A percentile compares a stretch with the other conserved stretches of the same genome.
These are phyloP conservation scores for Blastobotrys raffinosifermentans DNA, from an alignment of 1,139 yeast species.

Conservation along the genomic window DNA sequence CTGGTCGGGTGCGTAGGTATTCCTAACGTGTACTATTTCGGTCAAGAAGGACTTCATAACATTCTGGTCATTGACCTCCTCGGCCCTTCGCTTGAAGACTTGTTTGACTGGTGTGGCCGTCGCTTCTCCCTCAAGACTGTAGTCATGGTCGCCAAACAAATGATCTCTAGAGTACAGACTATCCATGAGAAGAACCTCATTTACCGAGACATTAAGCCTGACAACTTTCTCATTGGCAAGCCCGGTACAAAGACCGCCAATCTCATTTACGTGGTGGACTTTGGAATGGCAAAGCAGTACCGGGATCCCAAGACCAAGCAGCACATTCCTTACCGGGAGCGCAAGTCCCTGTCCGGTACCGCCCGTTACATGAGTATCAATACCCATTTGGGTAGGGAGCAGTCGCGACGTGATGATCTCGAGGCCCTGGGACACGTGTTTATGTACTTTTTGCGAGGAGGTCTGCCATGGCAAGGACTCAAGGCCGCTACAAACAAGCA, in stretches of 20 bases:
- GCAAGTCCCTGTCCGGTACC: constrained; percentile 93
- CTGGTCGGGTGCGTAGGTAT: constrained; percentile 79
- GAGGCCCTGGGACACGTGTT: constrained; percentile 94
- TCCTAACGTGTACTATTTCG: constrained; percentile 93
- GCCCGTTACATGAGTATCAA: constrained; percentile 95
- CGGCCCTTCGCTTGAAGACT: constrained; percentile 93
- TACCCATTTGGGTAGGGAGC: constrained; percentile 96
- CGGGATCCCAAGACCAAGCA: constrained; percentile 92
- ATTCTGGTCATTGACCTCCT: constrained; percentile 86
- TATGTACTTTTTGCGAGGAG: constrained; percentile 91
- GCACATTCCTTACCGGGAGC: constrained; percentile 85
- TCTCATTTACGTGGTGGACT: constrained; percentile 53
- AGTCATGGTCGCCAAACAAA: constrained; percentile 85
- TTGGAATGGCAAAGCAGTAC: constrained; percentile 98
- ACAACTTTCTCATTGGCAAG: constrained; percentile 80
- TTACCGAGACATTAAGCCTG: constrained; percentile 94
- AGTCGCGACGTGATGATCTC: constrained; percentile 92
- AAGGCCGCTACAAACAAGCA: constrained; percentile 95
- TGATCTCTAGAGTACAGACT: constrained; percentile 79
- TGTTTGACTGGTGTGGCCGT: constrained; percentile 98
- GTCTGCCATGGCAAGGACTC: constrained; percentile 97
- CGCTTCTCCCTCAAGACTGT: constrained; percentile 82
- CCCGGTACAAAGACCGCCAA: constrained; percentile 46
- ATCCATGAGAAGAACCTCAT: constrained; percentile 88
- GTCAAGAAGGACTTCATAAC: constrained; percentile 95